Percentiles rank a stretch among this genome's conserved stretches.
These are phyloP conservation scores for Zymoseptoria passerinii DNA, from an alignment of 2,329 filamentous ascomycete genomes.

Conservation along the genomic window DNA sequence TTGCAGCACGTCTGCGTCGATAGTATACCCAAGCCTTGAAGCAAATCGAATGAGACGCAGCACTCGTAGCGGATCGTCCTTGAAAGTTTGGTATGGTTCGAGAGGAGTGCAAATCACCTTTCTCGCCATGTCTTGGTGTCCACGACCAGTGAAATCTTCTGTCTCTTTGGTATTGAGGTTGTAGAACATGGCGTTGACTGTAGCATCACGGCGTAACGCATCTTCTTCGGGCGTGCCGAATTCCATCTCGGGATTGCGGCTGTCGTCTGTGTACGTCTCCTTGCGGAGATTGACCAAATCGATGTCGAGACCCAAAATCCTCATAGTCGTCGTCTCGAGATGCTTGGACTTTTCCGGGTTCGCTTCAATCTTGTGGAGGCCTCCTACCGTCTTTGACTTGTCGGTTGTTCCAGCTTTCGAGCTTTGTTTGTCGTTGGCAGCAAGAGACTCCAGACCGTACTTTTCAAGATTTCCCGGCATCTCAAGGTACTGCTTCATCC, in stretches of 20 bases:
- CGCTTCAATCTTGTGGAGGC: constrained; percentile 76
- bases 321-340: constrained; percentile 81
- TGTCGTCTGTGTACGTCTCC: constrained; percentile 83
- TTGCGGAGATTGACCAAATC: constrained; percentile 92
- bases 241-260: constrained; percentile 83
- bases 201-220: constrained; percentile 80
- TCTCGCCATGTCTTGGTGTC: constrained; percentile 63
- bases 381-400: constrained; percentile 55
- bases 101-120: constrained; percentile 76
- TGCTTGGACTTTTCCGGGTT: constrained; percentile 97
- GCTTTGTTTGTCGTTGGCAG: constrained; percentile 31
- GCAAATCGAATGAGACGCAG: constrained; percentile 84
- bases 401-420: constrained; percentile 33
- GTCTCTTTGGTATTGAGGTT: constrained; percentile 72
- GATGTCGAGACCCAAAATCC: constrained; percentile 76
- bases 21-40: constrained; percentile 69
- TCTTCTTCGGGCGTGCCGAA: constrained; percentile 91
- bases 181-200: constrained; percentile 92
- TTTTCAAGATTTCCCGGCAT: constrained; percentile 51
- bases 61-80: constrained; percentile 83
- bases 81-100: constrained; percentile 84
- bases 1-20: constrained; percentile 59
- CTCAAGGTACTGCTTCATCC: constrained; percentile 61
- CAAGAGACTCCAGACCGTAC: constrained; percentile 44
- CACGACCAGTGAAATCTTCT: constrained; percentile 74